Percentiles rank a stretch among this genome's conserved stretches.
These are phyloP conservation scores for Blastomyces emzantsi DNA, from an alignment of 2,329 filamentous ascomycete species.

Conservation along the genomic window DNA sequence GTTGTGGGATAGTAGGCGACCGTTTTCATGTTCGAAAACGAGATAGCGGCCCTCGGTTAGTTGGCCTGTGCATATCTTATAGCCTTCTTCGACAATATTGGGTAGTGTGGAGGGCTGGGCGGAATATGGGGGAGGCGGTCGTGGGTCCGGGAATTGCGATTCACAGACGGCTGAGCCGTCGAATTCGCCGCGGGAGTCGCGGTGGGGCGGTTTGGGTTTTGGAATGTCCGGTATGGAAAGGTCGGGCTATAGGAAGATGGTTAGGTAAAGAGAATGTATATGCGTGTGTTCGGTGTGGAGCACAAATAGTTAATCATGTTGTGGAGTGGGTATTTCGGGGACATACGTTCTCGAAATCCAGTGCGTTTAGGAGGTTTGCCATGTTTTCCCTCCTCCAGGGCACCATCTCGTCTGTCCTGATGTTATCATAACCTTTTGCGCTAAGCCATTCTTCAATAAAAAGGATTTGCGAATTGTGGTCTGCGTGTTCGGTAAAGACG, in stretches of 20 bases:
- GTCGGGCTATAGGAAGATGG: constrained; percentile 32
- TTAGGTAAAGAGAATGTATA: not conserved
- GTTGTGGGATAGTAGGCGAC: constrained; percentile 9
- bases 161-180: constrained; percentile 41
- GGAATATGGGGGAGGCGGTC: constrained; percentile 44
- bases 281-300: too few species aligned
- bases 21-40: constrained; percentile 29
- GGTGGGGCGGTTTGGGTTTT: constrained; percentile 36
- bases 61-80: constrained; percentile 44
- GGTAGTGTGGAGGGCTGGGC: constrained; percentile 32
- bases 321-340: not conserved
- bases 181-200: constrained; percentile 36
- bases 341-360: constrained; percentile 36
- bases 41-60: constrained; percentile 49
- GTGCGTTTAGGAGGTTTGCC: constrained; percentile 42
- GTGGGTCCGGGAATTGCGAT: constrained; percentile 28
- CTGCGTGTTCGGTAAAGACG: constrained; percentile 47
- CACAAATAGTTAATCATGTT: too few species aligned
- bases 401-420: constrained; percentile 38
- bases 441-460: constrained; percentile 46
- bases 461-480: constrained; percentile 48
- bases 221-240: constrained; percentile 42
- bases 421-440: constrained; percentile 34
- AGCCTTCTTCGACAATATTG: constrained; percentile 42
- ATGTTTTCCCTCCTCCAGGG: constrained; percentile 41